Percentiles rank a stretch among this genome's conserved stretches.
Conservation (phyloP, 495 filamentous ascomycete species). For the Cryomyces minteri region DNA sequence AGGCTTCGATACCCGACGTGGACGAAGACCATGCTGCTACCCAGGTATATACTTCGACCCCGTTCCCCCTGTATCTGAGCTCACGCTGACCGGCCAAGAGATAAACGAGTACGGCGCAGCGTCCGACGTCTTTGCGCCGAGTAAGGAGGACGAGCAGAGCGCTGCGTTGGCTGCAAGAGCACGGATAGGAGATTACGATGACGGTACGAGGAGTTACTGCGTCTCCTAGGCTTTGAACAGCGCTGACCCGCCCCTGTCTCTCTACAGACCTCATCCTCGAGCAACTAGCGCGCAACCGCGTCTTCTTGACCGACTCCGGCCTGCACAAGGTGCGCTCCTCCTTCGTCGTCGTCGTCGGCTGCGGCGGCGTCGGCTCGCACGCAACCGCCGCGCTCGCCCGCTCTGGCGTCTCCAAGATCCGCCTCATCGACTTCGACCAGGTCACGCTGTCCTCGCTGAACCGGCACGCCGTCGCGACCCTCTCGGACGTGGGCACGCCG, state of each 20-base stretch:
- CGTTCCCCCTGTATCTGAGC: neutral
- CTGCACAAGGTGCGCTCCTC: conserved; percentile 59
- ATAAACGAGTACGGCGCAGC: conserved; percentile 58
- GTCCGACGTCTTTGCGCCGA: conserved; percentile 29
- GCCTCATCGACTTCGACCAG: conserved; percentile 96
- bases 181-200: conserved; percentile 77
- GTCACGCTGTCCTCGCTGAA: conserved; percentile 87
- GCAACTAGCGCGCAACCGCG: conserved; percentile 85
- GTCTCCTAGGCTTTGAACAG: neutral
- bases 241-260: conserved; percentile 1
- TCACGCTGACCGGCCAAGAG: conserved; percentile 19
- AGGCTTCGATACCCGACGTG: conserved; percentile 21
- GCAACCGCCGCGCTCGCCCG: conserved; percentile 70
- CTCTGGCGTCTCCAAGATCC: conserved; percentile 70
- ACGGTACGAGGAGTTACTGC: conserved; percentile 29
- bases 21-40: conserved; percentile 16
- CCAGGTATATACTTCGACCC: conserved; percentile 24
- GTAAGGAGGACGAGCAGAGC: conserved; percentile 63
- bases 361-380: conserved; percentile 89
- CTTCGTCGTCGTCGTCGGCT: conserved; percentile 79
- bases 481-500: conserved; percentile 85
- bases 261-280: conserved; percentile 72
- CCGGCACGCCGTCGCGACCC: conserved; percentile 80
- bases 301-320: conserved; percentile 73
- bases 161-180: conserved; percentile 61